A percentile compares a stretch with the other conserved stretches of the same genome.
Conservation (phyloP, 371 early-diverging fungal genomes). For the Chytridium lagenaria region DNA sequence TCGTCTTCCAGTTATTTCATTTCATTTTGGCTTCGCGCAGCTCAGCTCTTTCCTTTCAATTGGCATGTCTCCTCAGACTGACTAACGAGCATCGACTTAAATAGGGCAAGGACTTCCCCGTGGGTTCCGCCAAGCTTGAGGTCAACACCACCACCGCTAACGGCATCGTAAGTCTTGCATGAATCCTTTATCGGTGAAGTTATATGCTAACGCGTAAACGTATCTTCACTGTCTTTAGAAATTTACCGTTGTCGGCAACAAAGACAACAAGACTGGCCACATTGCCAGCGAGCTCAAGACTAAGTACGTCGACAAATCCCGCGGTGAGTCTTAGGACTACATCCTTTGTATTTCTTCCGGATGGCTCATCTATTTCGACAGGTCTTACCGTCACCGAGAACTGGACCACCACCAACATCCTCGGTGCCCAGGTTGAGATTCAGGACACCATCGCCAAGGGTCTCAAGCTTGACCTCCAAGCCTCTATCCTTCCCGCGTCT, state of each 20-base stretch:
- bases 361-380: conserved; percentile 3
- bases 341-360: neutral
- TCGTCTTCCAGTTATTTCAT: neutral
- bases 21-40: too few relatives aligned
- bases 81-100: too few relatives aligned
- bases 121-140: conserved; percentile 93
- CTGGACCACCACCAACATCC: conserved; percentile 92
- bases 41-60: too few relatives aligned
- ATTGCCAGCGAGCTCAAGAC: conserved; percentile 95
- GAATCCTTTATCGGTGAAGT: neutral
- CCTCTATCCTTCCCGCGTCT: conserved; percentile 54
- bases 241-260: conserved; percentile 94
- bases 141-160: conserved; percentile 93
- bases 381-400: conserved; percentile 88
- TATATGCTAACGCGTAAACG: neutral
- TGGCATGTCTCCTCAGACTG: too few relatives aligned
- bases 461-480: conserved; percentile 70
- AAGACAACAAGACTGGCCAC: conserved; percentile 92
- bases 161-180: conserved; percentile 79
- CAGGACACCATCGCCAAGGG: conserved; percentile 86
- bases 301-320: conserved; percentile 92
- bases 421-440: conserved; percentile 91
- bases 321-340: conserved; percentile 58
- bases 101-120: conserved; percentile 89
- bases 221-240: conserved; percentile 56